A percentile compares a stretch with the other conserved stretches of the same genome.
Conservation (phyloP, 257 asterid species). For the Solanum corneliomulleri region DNA sequence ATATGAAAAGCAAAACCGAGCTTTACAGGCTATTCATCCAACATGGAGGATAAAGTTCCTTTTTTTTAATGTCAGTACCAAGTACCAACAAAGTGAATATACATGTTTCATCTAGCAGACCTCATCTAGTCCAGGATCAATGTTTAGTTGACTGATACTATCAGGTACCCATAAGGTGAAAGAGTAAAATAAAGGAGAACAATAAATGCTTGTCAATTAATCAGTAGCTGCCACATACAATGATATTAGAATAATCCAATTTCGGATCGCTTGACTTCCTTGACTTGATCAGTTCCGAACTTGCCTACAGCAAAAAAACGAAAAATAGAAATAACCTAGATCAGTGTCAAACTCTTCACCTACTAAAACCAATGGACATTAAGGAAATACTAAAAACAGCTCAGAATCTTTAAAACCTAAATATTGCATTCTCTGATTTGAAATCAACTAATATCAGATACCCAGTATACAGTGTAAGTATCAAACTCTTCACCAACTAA, state of each 20-base stretch:
- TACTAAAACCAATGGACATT: background rate
- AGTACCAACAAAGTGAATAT: background rate
- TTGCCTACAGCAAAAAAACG: constrained; percentile 39
- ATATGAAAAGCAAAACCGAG: background rate
- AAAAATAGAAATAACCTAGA: background rate
- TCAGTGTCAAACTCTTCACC: background rate
- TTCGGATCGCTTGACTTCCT: constrained; percentile 63
- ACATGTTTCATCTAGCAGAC: background rate
- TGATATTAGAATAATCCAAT: constrained; percentile 81
- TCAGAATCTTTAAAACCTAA: background rate
- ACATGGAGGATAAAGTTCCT: background rate
- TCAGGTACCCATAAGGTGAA: background rate
- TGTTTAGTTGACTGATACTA: background rate
- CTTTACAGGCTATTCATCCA: background rate
- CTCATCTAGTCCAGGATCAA: background rate
- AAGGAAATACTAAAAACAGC: background rate
- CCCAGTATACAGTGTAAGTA: background rate
- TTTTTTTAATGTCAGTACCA: background rate
- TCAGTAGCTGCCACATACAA: constrained; percentile 24
- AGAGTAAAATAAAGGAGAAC: background rate
- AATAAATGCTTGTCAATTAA: background rate
- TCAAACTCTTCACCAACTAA: background rate
- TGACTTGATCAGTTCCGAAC: constrained; percentile 64
- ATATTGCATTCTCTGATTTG: background rate
- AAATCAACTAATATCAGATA: background rate